Evolutionary conservation across 2,329 filamentous ascomycete genomes (phyloP).

Genomic region (Penicillium sp.): DNA sequence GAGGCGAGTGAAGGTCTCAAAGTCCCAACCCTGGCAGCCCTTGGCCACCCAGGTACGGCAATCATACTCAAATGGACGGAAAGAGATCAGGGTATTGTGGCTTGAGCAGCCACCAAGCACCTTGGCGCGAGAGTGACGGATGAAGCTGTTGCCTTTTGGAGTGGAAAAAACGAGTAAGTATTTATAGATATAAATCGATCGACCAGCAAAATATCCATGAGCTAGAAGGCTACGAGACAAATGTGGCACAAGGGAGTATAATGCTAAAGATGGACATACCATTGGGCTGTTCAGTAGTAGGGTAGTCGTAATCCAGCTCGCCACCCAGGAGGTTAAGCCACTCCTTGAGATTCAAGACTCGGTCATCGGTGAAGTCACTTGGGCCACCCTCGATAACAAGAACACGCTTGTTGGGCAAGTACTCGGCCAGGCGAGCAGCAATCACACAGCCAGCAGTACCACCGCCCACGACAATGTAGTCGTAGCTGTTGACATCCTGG

Average conservation of each 20-base stretch:
- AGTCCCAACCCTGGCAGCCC: constrained; percentile 83
- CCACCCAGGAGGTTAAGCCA: constrained; percentile 84
- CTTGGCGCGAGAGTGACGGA: constrained; percentile 89
- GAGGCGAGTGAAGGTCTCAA: constrained; percentile 78
- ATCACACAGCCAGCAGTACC: constrained; percentile 86
- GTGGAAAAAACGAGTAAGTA: neutral
- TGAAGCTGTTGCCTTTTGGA: constrained; percentile 76
- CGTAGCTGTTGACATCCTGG: constrained; percentile 67
- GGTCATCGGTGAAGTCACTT: constrained; percentile 84
- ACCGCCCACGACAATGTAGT: constrained; percentile 83
- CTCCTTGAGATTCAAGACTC: constrained; percentile 81
- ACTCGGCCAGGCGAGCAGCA: constrained; percentile 75
- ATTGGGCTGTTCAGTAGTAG: constrained; percentile 84
- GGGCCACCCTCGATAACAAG: constrained; percentile 86
- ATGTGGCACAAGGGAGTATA: neutral
- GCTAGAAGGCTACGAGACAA: neutral
- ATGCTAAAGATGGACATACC: constrained; percentile 42
- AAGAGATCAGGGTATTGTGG: constrained; percentile 92
- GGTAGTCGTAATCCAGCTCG: constrained; percentile 88
- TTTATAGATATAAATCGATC: neutral
- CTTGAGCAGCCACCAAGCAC: constrained; percentile 90
- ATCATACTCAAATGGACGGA: constrained; percentile 88
- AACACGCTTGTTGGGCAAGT: constrained; percentile 77
- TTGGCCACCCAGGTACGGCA: constrained; percentile 78
- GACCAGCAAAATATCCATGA: neutral